phyloP scores from a whole-genome alignment of 2,329 filamentous ascomycete species.

The Nothophoma quercina region DNA sequence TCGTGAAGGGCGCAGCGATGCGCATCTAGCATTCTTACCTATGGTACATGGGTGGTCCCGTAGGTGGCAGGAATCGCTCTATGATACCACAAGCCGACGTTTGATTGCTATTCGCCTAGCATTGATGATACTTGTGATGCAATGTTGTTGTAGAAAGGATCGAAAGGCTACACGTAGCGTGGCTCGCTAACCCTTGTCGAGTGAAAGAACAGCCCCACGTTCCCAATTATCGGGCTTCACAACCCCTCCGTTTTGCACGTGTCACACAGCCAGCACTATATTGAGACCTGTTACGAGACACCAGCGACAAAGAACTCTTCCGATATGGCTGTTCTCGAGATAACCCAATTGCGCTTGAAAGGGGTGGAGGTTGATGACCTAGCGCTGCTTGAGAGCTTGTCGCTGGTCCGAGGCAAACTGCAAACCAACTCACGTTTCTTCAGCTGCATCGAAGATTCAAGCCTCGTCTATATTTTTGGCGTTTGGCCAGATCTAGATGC shows the following conservation, averaged over 20 bases:
- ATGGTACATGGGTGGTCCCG: not conserved
- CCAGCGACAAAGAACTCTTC: not conserved
- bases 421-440: constrained; percentile 41
- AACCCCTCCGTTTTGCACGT: constrained; percentile 26
- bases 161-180: constrained; percentile 5
- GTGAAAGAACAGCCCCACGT: constrained; percentile 19
- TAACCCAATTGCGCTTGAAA: constrained; percentile 38
- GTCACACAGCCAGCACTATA: constrained; percentile 12
- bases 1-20: constrained; percentile 20
- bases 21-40: not conserved
- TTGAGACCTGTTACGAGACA: not conserved
- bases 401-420: constrained; percentile 35
- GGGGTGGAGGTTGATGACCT: constrained; percentile 28
- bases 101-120: not conserved
- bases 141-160: constrained; percentile 18
- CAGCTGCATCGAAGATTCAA: constrained; percentile 38
- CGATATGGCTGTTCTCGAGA: constrained; percentile 40
- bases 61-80: not conserved
- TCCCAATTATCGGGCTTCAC: constrained; percentile 25
- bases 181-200: constrained; percentile 14
- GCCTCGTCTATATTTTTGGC: constrained; percentile 42
- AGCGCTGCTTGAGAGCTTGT: constrained; percentile 38
- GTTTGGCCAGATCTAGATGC: constrained; percentile 40
- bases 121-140: constrained; percentile 12
- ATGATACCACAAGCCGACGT: not conserved